Evolutionary conservation across 2,329 filamentous ascomycete species (phyloP).

Genomic region (Plenodomus tracheiphilus): DNA sequence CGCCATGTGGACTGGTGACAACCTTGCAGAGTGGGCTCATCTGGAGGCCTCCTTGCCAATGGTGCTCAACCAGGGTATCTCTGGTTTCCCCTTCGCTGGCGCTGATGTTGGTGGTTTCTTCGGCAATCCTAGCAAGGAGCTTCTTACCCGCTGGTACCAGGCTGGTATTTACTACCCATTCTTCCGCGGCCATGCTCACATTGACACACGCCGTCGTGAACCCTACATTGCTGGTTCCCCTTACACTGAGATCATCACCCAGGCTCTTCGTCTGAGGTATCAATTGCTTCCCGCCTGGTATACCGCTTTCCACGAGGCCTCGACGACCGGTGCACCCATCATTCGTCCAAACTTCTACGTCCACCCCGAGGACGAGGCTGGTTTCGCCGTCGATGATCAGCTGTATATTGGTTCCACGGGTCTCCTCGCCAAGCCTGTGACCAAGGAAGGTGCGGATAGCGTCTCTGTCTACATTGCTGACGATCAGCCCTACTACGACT

Average conservation of each 20-base stretch:
- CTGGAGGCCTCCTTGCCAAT: constrained; percentile 89
- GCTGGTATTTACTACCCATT: constrained; percentile 96
- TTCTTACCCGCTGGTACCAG: constrained; percentile 95
- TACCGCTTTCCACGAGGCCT: constrained; percentile 91
- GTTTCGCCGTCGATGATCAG: constrained; percentile 91
- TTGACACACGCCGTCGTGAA: constrained; percentile 91
- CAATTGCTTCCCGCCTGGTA: constrained; percentile 92
- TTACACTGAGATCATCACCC: constrained; percentile 81
- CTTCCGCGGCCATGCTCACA: constrained; percentile 96
- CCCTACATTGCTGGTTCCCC: constrained; percentile 87
- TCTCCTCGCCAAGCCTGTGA: constrained; percentile 88
- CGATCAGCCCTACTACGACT: constrained; percentile 89
- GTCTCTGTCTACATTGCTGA: constrained; percentile 87
- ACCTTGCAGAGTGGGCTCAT: constrained; percentile 90
- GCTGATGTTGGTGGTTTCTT: constrained; percentile 98
- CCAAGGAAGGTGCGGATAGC: constrained; percentile 71
- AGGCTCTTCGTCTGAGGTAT: constrained; percentile 87
- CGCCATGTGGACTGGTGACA: constrained; percentile 99
- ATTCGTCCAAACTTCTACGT: constrained; percentile 92
- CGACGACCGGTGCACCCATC: constrained; percentile 80
- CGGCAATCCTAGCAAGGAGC: constrained; percentile 90
- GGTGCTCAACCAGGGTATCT: constrained; percentile 88
- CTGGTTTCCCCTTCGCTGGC: constrained; percentile 90
- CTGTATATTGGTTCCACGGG: constrained; percentile 88
- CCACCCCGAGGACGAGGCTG: constrained; percentile 80